phyloP scores from a whole-genome alignment of 441 rosid genomes.

The Pelargonium exstipulatum region DNA sequence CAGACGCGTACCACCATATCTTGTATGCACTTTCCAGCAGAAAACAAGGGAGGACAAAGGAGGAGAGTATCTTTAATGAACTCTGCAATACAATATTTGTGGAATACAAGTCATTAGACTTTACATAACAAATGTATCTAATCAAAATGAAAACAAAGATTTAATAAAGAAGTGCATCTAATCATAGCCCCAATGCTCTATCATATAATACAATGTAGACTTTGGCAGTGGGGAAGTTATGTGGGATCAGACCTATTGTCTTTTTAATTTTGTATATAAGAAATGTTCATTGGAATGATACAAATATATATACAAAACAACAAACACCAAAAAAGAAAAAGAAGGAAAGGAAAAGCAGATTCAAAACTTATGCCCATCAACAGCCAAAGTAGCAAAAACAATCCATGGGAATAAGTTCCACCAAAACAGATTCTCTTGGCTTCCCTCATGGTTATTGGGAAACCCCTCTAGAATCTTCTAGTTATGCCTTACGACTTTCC shows the following conservation, averaged over 20 bases:
- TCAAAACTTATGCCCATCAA: background rate
- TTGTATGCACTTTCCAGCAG: constrained; percentile 66
- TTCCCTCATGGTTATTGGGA: background rate
- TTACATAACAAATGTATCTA: background rate
- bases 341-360: background rate
- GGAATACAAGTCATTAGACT: background rate
- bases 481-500: background rate
- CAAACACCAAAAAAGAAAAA: background rate
- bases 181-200: background rate
- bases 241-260: background rate
- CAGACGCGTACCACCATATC: constrained; percentile 97
- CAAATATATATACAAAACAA: no score
- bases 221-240: background rate
- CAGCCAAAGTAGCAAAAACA: background rate
- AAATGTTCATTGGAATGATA: background rate
- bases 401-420: background rate
- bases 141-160: background rate
- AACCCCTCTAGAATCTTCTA: background rate
- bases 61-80: constrained; percentile 58
- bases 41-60: constrained; percentile 72
- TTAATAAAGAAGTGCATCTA: background rate
- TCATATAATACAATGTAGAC: background rate
- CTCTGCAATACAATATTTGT: constrained; percentile 44
- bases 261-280: background rate
- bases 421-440: background rate